phyloP scores from a whole-genome alignment of 202 grass and related monocot species.

The Tripidium arundinaceum region DNA sequence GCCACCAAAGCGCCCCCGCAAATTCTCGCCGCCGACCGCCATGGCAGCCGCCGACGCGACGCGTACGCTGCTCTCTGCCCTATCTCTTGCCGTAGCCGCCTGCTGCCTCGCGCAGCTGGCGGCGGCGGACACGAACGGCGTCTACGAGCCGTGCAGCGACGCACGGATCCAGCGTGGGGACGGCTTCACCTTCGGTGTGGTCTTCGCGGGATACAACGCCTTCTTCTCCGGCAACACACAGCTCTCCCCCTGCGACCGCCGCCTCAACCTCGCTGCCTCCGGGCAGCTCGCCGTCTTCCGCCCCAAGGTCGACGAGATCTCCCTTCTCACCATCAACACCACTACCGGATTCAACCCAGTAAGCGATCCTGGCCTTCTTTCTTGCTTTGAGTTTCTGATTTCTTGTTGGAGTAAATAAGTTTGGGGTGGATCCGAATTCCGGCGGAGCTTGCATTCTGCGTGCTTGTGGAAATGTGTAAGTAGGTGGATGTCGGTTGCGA shows the following conservation, averaged over 20 bases:
- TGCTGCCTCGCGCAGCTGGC: constrained; percentile 18
- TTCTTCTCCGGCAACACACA: constrained; percentile 58
- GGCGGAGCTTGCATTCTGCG: background rate
- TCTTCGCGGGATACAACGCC: constrained; percentile 46
- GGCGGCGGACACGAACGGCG: constrained; percentile 44
- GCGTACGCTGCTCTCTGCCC: background rate
- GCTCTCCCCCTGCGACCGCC: constrained; percentile 95
- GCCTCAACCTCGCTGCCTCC: constrained; percentile 56
- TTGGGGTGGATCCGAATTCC: constrained; percentile 6
- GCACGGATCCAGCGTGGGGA: constrained; percentile 72
- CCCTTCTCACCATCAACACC: constrained; percentile 95
- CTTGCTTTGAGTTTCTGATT: background rate
- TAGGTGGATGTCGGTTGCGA: background rate
- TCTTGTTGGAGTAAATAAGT: background rate
- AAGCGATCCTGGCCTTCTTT: constrained; percentile 9
- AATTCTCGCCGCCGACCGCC: constrained; percentile 20
- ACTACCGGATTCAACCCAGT: constrained; percentile 69
- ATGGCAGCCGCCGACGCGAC: constrained; percentile 1
- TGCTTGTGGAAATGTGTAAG: constrained; percentile 36
- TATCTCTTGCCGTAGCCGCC: background rate
- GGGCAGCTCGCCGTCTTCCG: constrained; percentile 83
- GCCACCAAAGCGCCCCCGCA: background rate
- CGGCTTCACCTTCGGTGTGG: constrained; percentile 87
- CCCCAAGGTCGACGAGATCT: constrained; percentile 96
- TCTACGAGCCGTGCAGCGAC: constrained; percentile 77